phyloP scores from a whole-genome alignment of 345 rosid genomes.

The Moricandia arvensis region DNA sequence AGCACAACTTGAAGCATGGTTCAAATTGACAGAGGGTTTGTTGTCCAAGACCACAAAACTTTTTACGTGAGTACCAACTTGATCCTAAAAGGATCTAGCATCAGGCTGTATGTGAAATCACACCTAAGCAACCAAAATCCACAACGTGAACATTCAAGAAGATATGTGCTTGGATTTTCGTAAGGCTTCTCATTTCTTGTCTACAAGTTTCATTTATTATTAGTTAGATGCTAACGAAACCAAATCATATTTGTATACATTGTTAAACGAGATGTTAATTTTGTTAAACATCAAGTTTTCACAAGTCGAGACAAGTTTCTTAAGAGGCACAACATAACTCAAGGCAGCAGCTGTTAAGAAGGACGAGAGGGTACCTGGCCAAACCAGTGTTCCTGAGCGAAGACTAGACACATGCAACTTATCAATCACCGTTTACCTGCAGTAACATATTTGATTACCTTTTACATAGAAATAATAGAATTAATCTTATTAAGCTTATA shows the following conservation, averaged over 20 bases:
- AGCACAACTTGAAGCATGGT: conserved; percentile 34
- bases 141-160: not conserved
- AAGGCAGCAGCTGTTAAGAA: not conserved
- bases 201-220: not conserved
- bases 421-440: not conserved
- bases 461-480: not conserved
- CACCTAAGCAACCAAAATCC: conserved; percentile 10
- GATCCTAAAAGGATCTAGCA: not conserved
- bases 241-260: not conserved
- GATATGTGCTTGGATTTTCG: not conserved
- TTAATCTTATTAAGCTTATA: too few relatives aligned
- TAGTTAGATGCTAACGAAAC: not conserved
- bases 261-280: not conserved
- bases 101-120: conserved; percentile 11
- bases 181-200: not conserved
- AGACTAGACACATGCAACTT: not conserved
- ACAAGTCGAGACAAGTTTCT: not conserved
- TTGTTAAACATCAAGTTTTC: not conserved
- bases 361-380: conserved; percentile 10
- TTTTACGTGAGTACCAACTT: not conserved
- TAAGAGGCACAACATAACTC: not conserved
- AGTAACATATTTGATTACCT: not conserved
- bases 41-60: conserved; percentile 8
- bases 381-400: conserved; percentile 2
- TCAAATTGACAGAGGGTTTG: conserved; percentile 5